Conservation (phyloP, 805 yeast species). For the Saccharomycopsis sp. region DNA sequence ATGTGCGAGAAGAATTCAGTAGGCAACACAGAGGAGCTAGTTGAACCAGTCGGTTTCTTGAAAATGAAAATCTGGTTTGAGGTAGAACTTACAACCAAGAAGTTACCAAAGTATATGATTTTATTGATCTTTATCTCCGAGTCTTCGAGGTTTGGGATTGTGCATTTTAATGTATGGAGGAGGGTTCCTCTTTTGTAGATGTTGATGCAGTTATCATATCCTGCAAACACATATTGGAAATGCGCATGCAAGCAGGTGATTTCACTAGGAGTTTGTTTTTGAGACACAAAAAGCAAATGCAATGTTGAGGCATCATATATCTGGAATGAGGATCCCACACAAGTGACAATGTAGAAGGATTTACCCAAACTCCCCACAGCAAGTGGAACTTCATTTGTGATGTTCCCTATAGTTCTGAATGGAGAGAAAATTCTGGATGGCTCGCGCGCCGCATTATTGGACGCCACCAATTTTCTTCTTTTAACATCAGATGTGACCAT, state of each 20-base stretch:
- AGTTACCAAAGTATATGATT: slow-evolving; percentile 70
- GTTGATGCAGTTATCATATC: slow-evolving; percentile 65
- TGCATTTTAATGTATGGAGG: slow-evolving; percentile 33
- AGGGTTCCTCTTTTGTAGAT: slow-evolving; percentile 77
- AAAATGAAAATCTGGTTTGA: slow-evolving; percentile 43
- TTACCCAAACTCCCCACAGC: slow-evolving; percentile 85
- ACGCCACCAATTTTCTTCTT: not conserved
- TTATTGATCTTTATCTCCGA: slow-evolving; percentile 34
- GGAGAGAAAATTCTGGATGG: slow-evolving; percentile 71
- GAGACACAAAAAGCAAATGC: slow-evolving; percentile 80
- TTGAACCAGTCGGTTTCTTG: slow-evolving; percentile 37
- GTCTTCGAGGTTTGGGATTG: slow-evolving; percentile 24
- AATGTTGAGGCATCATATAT: slow-evolving; percentile 87
- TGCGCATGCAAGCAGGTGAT: slow-evolving; percentile 74
- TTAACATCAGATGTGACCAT: not conserved
- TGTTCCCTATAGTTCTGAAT: slow-evolving; percentile 83
- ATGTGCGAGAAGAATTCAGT: slow-evolving; percentile 66
- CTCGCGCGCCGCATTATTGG: not conserved
- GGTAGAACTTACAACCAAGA: slow-evolving; percentile 49
- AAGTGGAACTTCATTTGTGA: slow-evolving; percentile 80
- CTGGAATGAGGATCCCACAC: slow-evolving; percentile 86
- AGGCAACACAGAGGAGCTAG: slow-evolving; percentile 36
- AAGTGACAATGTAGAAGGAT: slow-evolving; percentile 80
- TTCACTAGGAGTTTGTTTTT: slow-evolving; percentile 60
- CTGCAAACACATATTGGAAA: slow-evolving; percentile 77